Conservation (phyloP, 2,329 filamentous ascomycete species). For the Exophiala calicioides region DNA sequence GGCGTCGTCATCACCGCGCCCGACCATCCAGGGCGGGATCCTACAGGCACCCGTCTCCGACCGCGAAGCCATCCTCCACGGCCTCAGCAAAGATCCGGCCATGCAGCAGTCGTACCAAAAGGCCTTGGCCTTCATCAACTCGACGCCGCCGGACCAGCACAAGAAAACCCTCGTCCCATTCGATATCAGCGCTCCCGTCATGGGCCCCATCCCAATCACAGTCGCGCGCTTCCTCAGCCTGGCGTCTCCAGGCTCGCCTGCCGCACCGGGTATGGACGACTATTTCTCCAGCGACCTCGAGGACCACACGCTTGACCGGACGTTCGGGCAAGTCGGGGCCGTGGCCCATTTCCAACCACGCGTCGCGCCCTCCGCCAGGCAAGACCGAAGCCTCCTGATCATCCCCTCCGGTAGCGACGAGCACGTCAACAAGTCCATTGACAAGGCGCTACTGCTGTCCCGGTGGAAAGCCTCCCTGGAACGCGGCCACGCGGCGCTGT, state of each 20-base stretch:
- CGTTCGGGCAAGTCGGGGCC: slow-evolving; percentile 58
- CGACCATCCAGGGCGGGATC: slow-evolving; percentile 70
- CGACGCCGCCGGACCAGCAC: slow-evolving; percentile 19
- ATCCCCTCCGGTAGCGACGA: slow-evolving; percentile 27
- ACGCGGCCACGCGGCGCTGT: not conserved
- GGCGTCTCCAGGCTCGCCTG: slow-evolving; percentile 52
- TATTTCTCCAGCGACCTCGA: slow-evolving; percentile 81
- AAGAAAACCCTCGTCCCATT: slow-evolving; percentile 27
- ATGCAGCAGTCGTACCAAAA: slow-evolving; percentile 16
- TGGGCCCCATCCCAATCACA: slow-evolving; percentile 50
- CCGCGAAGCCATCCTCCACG: slow-evolving; percentile 61
- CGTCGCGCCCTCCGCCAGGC: no score
- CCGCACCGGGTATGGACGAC: slow-evolving; percentile 72
- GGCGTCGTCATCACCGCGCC: slow-evolving; percentile 45
- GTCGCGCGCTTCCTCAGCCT: slow-evolving; percentile 62
- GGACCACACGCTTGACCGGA: slow-evolving; percentile 56
- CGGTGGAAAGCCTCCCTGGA: slow-evolving; percentile 26
- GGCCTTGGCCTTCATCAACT: slow-evolving; percentile 12
- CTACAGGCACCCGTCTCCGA: slow-evolving; percentile 80
- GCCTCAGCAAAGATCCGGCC: slow-evolving; percentile 39
- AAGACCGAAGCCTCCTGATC: slow-evolving; percentile 20
- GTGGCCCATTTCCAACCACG: slow-evolving; percentile 6
- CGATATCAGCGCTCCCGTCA: slow-evolving; percentile 28
- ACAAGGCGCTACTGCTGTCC: slow-evolving; percentile 20
- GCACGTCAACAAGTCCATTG: slow-evolving; percentile 13